Conservation (phyloP, 169 alveolate species). For the Plasmodium sp. region DNA sequence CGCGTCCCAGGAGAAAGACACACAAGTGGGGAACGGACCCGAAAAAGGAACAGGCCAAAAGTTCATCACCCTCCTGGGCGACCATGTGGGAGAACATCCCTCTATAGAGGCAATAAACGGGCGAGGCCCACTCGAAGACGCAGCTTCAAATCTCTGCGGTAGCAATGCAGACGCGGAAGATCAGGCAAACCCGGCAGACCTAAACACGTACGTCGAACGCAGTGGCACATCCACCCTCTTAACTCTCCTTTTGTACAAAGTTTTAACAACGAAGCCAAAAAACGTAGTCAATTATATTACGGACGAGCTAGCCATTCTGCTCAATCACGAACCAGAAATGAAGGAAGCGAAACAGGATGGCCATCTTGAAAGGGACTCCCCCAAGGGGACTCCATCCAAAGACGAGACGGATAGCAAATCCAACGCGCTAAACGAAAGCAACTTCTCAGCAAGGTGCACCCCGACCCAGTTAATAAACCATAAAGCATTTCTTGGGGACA, state of each 20-base stretch:
- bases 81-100: background rate
- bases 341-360: background rate
- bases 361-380: background rate
- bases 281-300: conserved; percentile 18
- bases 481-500: conserved; percentile 8
- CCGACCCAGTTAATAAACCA: conserved; percentile 2
- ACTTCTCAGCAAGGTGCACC: background rate
- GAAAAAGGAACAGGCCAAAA: background rate
- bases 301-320: conserved; percentile 8
- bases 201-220: conserved; percentile 7
- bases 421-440: background rate
- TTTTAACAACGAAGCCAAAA: conserved; percentile 33
- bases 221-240: conserved; percentile 14
- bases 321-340: background rate
- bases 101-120: background rate
- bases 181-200: background rate
- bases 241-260: conserved; percentile 30
- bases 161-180: conserved; percentile 2
- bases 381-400: background rate
- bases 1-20: background rate
- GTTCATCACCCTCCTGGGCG: background rate
- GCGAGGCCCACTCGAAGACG: background rate
- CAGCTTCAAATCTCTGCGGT: background rate
- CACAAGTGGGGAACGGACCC: background rate
- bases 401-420: background rate